Conservation (phyloP, 768 basidiomycete genomes). For the Lenzites betulinus region DNA sequence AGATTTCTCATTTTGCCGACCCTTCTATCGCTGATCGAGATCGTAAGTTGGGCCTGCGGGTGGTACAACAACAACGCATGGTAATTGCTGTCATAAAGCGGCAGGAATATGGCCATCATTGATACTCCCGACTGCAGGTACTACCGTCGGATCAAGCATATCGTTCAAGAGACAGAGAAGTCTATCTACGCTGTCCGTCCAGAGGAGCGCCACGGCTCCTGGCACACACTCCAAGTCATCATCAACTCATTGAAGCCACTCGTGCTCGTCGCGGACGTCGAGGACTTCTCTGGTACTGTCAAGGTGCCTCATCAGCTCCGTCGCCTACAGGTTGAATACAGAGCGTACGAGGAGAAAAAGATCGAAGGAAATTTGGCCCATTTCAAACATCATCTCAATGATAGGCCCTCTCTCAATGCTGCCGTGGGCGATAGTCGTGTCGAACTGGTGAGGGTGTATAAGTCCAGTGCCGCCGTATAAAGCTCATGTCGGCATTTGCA, state of each 20-base stretch:
- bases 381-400: constrained; percentile 2
- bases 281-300: constrained; percentile 2
- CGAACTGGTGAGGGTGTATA: constrained; percentile 3
- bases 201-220: neutral
- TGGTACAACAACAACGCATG: constrained; percentile 17
- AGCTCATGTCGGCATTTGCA: neutral
- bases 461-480: neutral
- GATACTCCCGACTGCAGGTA: neutral
- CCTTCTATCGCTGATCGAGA: too few species aligned
- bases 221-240: neutral
- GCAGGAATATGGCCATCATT: too few species aligned
- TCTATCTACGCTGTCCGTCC: neutral
- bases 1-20: neutral
- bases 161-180: neutral
- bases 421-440: constrained; percentile 1
- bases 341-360: neutral
- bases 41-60: constrained; percentile 14
- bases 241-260: constrained; percentile 1
- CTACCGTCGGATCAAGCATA: constrained; percentile 2
- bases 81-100: neutral
- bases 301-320: constrained; percentile 7
- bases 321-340: constrained; percentile 13
- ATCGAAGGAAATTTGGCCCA: constrained; percentile 1
- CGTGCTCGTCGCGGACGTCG: constrained; percentile 9
- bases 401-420: neutral